Evolutionary conservation across 495 filamentous ascomycete genomes (phyloP).

Genomic region (Viridothelium virens): DNA sequence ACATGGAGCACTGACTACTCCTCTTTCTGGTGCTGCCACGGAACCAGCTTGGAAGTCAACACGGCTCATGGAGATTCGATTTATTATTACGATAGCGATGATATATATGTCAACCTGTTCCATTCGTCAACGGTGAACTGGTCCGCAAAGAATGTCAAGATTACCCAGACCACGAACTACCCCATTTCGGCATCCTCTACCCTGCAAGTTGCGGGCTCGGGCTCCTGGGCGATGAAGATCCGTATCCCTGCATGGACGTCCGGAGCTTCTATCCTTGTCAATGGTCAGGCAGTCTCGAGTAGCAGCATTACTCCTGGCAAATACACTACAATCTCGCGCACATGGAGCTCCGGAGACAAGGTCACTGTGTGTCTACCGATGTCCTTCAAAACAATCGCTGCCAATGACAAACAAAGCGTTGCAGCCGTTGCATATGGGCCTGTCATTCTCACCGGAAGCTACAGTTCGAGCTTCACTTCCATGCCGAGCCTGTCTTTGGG

Average conservation of each 20-base stretch:
- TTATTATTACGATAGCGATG: conserved; percentile 29
- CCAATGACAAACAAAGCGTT: conserved; percentile 32
- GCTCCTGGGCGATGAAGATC: conserved; percentile 27
- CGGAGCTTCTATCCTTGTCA: conserved; percentile 29
- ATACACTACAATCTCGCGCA: conserved; percentile 28
- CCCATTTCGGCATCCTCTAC: conserved; percentile 30
- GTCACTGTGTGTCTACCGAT: conserved; percentile 34
- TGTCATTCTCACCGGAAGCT: conserved; percentile 31
- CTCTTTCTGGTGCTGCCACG: conserved; percentile 35
- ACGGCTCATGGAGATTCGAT: conserved; percentile 34
- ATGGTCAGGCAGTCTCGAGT: conserved; percentile 23
- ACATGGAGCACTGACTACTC: conserved; percentile 33
- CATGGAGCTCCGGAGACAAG: conserved; percentile 33
- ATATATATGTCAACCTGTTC: conserved; percentile 36
- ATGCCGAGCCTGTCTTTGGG: conserved; percentile 17
- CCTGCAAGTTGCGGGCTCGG: conserved; percentile 23
- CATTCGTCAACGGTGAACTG: conserved; percentile 33
- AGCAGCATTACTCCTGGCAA: conserved; percentile 24
- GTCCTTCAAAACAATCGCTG: conserved; percentile 27
- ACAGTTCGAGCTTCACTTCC: conserved; percentile 20
- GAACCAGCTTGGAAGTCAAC: conserved; percentile 33
- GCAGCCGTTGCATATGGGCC: conserved; percentile 36
- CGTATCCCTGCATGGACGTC: conserved; percentile 35
- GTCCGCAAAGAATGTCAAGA: conserved; percentile 22
- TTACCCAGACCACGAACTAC: conserved; percentile 31